These are phyloP conservation scores for Oryza officinalis DNA, from an alignment of 176 grass and related monocot species.

Conservation along the genomic window DNA sequence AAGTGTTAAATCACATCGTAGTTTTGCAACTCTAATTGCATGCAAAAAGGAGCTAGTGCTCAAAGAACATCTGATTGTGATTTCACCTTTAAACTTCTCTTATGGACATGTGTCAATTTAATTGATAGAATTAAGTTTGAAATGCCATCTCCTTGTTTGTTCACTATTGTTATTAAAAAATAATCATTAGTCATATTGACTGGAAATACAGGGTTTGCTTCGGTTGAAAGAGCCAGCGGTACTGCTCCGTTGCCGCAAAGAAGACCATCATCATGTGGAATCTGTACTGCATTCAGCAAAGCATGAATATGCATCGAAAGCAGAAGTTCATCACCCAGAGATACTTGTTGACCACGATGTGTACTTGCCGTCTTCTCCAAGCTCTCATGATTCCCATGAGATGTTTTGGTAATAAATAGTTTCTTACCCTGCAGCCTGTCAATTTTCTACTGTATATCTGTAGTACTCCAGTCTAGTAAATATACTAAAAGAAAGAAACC, in stretches of 20 bases:
- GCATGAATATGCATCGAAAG: constrained; percentile 79
- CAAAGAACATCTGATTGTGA: neutral
- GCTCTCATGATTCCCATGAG: constrained; percentile 55
- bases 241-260: constrained; percentile 78
- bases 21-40: neutral
- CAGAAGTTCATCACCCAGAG: constrained; percentile 72
- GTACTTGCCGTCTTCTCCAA: constrained; percentile 74
- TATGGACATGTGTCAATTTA: neutral
- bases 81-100: neutral
- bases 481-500: neutral
- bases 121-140: constrained; percentile 1
- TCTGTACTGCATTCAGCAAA: constrained; percentile 73
- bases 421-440: neutral
- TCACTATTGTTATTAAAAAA: constrained; percentile 7
- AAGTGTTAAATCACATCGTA: neutral
- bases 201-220: constrained; percentile 68
- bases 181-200: constrained; percentile 4
- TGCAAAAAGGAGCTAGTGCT: neutral
- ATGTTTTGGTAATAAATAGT: constrained; percentile 64
- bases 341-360: constrained; percentile 70
- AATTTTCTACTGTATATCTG: neutral
- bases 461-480: neutral
- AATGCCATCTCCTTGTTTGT: neutral
- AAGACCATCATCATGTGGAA: constrained; percentile 72
- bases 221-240: constrained; percentile 91